phyloP scores from a whole-genome alignment of 2,329 filamentous ascomycete species.

The Cercospora citrullina region DNA sequence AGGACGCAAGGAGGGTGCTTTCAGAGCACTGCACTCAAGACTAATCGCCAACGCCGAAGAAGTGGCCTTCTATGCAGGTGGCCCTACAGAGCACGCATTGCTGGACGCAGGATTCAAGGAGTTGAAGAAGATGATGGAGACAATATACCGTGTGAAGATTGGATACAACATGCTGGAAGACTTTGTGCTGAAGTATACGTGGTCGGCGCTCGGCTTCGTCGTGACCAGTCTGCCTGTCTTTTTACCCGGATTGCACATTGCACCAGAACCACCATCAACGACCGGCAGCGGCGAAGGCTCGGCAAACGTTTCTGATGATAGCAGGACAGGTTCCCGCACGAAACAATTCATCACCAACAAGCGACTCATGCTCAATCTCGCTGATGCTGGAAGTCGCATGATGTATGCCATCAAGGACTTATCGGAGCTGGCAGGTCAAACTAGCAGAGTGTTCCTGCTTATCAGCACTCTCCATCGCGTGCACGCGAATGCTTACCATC shows the following conservation, averaged over 20 bases:
- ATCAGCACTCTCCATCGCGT: slow-evolving; percentile 93
- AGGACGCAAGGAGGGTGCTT: slow-evolving; percentile 91
- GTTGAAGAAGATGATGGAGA: slow-evolving; percentile 94
- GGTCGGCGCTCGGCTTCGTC: slow-evolving; percentile 96
- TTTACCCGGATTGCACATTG: slow-evolving; percentile 86
- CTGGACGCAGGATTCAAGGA: slow-evolving; percentile 90
- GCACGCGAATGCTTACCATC: slow-evolving; percentile 84
- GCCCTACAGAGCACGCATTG: slow-evolving; percentile 91
- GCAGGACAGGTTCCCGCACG: slow-evolving; percentile 68
- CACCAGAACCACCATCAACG: slow-evolving; percentile 59
- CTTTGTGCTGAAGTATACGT: slow-evolving; percentile 96
- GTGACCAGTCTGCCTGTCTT: slow-evolving; percentile 92
- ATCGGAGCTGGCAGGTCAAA: slow-evolving; percentile 92
- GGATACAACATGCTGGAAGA: slow-evolving; percentile 99
- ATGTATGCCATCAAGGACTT: slow-evolving; percentile 99
- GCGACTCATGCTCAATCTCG: slow-evolving; percentile 92
- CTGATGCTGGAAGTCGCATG: slow-evolving; percentile 94
- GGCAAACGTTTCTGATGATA: slow-evolving; percentile 19
- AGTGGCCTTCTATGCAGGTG: slow-evolving; percentile 94
- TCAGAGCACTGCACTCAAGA: slow-evolving; percentile 84
- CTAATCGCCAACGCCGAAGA: slow-evolving; percentile 97
- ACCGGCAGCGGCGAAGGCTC: slow-evolving; percentile 37
- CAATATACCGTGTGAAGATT: slow-evolving; percentile 96
- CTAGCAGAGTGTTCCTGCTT: slow-evolving; percentile 90
- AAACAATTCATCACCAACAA: slow-evolving; percentile 99